phyloP scores from a whole-genome alignment of 2,329 filamentous ascomycete species.

The Cladosporium sp. region DNA sequence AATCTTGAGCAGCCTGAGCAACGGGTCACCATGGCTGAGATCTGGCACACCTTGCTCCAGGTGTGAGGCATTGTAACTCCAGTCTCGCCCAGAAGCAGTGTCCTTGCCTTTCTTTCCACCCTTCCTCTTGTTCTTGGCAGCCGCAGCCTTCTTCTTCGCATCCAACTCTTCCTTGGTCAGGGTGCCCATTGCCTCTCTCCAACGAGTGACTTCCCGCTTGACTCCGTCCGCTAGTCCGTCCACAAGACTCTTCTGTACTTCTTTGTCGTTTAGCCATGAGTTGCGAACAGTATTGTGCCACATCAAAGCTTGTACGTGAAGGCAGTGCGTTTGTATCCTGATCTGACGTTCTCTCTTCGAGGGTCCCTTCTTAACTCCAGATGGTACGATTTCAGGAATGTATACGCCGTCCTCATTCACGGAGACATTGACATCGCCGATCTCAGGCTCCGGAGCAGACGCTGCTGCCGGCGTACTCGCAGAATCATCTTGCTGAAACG shows the following conservation, averaged over 20 bases:
- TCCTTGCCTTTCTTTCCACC: conserved; percentile 37
- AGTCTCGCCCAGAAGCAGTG: conserved; percentile 57
- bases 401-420: conserved; percentile 37
- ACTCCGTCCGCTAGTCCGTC: conserved; percentile 66
- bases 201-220: conserved; percentile 69
- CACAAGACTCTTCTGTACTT: conserved; percentile 71
- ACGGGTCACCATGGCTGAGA: conserved; percentile 76
- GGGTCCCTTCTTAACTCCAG: conserved; percentile 68
- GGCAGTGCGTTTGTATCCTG: conserved; percentile 73
- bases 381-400: conserved; percentile 36
- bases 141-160: conserved; percentile 34
- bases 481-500: conserved; percentile 32
- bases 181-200: conserved; percentile 65
- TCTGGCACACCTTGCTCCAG: conserved; percentile 69
- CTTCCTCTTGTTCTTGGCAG: conserved; percentile 33
- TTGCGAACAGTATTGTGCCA: conserved; percentile 89
- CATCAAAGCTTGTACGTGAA: conserved; percentile 82
- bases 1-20: conserved; percentile 70
- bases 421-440: conserved; percentile 31
- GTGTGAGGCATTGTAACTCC: conserved; percentile 65
- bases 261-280: conserved; percentile 72
- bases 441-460: conserved; percentile 22
- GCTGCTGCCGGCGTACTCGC: conserved; percentile 9
- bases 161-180: conserved; percentile 34
- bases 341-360: conserved; percentile 80